phyloP scores from a whole-genome alignment of 2,329 filamentous ascomycete species.

The Claviceps paspali region DNA sequence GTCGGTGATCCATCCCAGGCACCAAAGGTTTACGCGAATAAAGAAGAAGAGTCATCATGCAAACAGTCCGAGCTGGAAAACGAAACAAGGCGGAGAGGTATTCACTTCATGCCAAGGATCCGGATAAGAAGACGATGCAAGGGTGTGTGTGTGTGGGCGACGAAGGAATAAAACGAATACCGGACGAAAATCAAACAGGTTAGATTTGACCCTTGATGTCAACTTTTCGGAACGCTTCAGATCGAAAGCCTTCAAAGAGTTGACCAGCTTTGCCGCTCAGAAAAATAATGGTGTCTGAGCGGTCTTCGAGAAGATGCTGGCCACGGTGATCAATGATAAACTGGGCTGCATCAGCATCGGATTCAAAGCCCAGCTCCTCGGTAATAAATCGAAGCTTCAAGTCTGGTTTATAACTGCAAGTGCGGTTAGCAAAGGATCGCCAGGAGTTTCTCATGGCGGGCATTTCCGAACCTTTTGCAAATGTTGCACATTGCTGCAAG shows the following conservation, averaged over 20 bases:
- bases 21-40: neutral
- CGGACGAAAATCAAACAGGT: slow-evolving; percentile 13
- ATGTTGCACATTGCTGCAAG: slow-evolving; percentile 81
- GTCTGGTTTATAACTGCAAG: slow-evolving; percentile 75
- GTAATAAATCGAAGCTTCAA: slow-evolving; percentile 83
- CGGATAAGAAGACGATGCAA: neutral
- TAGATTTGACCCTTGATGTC: slow-evolving; percentile 97
- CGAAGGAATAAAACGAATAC: neutral
- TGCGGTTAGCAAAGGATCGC: neutral
- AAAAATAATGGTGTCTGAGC: slow-evolving; percentile 57
- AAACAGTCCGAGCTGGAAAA: neutral
- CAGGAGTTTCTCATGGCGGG: neutral
- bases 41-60: neutral
- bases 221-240: slow-evolving; percentile 66
- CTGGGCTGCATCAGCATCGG: slow-evolving; percentile 75
- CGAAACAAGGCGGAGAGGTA: neutral
- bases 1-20: neutral
- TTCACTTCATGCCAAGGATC: neutral
- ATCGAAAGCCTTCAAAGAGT: slow-evolving; percentile 60
- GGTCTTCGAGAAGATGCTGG: slow-evolving; percentile 62
- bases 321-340: slow-evolving; percentile 76
- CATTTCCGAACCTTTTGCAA: slow-evolving; percentile 60
- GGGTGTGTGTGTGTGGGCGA: neutral
- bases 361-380: slow-evolving; percentile 91
- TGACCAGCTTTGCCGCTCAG: slow-evolving; percentile 56